These are phyloP conservation scores for Fusarium protoensiforme DNA, from an alignment of 2,329 filamentous ascomycete species.

Conservation along the genomic window DNA sequence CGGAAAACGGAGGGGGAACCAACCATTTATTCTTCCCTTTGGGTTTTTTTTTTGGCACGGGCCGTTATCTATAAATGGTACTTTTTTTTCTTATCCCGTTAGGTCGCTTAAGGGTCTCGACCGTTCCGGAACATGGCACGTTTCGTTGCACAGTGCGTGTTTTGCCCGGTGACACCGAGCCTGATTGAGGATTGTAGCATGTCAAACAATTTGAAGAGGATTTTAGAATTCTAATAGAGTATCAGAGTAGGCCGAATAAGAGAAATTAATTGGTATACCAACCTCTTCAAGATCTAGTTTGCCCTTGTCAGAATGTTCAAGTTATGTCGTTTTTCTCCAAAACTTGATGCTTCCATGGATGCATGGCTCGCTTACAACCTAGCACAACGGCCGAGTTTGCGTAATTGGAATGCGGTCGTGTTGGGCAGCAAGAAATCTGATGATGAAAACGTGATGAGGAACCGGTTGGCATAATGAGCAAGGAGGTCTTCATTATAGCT, in stretches of 20 bases:
- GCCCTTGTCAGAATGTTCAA: neutral
- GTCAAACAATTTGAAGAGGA: neutral
- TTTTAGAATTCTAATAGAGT: neutral
- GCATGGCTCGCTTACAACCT: neutral
- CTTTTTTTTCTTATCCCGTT: conserved; percentile 10
- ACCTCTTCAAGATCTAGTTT: neutral
- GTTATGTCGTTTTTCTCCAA: neutral
- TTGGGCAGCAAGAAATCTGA: neutral
- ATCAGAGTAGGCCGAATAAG: neutral
- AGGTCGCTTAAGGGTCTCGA: conserved; percentile 28
- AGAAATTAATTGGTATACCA: neutral
- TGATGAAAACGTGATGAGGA: neutral
- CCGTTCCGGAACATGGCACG: conserved; percentile 24
- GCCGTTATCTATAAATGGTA: conserved; percentile 31
- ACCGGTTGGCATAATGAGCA: neutral
- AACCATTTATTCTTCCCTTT: conserved; percentile 7
- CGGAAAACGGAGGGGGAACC: conserved; percentile 30
- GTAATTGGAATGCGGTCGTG: neutral
- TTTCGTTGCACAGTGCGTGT: neutral
- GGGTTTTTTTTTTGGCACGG: conserved; percentile 1
- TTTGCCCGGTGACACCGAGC: neutral
- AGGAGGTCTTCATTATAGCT: neutral
- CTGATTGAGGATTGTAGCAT: neutral
- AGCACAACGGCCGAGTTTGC: neutral
- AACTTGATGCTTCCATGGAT: neutral